These are phyloP conservation scores for Leccinum pellstonianum DNA, from an alignment of 768 basidiomycete species.

Conservation along the genomic window DNA sequence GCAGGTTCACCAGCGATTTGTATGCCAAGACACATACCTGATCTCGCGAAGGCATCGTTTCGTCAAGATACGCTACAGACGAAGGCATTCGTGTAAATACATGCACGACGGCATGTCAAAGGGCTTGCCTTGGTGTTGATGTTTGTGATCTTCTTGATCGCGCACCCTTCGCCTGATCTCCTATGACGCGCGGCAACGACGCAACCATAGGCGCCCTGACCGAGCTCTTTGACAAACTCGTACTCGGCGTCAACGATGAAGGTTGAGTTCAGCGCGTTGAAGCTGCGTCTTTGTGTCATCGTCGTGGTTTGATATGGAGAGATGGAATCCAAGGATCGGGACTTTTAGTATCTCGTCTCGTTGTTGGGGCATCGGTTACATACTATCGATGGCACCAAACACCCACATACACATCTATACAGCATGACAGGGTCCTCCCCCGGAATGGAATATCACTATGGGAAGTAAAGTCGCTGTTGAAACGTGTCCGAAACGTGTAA, in stretches of 20 bases:
- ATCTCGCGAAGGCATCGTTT: slow-evolving; percentile 97
- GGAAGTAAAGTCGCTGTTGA: too few relatives aligned
- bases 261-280: slow-evolving; percentile 80
- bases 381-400: slow-evolving; percentile 37
- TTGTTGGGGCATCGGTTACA: slow-evolving; percentile 14
- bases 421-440: background rate
- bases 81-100: slow-evolving; percentile 14
- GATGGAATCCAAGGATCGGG: background rate
- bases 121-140: slow-evolving; percentile 78
- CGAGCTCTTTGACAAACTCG: slow-evolving; percentile 94
- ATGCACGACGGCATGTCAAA: background rate
- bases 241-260: slow-evolving; percentile 90
- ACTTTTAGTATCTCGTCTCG: background rate
- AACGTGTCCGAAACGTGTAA: too few relatives aligned
- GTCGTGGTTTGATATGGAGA: slow-evolving; percentile 13
- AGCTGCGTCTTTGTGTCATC: slow-evolving; percentile 71
- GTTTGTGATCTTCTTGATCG: slow-evolving; percentile 96
- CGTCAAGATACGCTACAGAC: slow-evolving; percentile 80
- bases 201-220: slow-evolving; percentile 93
- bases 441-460: background rate
- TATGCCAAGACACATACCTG: slow-evolving; percentile 48
- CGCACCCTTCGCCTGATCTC: slow-evolving; percentile 82
- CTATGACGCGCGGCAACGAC: slow-evolving; percentile 85
- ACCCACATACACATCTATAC: slow-evolving; percentile 20
- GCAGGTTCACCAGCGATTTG: background rate